phyloP scores from a whole-genome alignment of 2,329 filamentous ascomycete species.

The Neurospora crassa region DNA sequence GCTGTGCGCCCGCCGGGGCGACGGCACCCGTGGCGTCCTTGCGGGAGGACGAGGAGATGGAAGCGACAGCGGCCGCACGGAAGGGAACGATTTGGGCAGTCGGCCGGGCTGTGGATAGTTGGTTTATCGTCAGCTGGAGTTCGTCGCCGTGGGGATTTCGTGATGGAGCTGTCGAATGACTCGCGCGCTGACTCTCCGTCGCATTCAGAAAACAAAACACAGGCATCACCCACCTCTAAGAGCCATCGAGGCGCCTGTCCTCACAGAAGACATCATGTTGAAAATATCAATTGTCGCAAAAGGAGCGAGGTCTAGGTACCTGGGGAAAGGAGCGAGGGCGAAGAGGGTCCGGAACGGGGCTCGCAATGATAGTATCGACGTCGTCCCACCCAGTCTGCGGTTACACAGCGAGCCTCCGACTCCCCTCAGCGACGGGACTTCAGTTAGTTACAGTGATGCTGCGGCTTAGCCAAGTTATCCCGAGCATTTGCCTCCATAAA shows the following conservation, averaged over 20 bases:
- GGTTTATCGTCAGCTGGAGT: neutral
- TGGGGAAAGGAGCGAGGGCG: neutral
- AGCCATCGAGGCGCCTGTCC: slow-evolving; percentile 42
- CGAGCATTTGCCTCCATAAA: neutral
- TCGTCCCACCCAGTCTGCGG: neutral
- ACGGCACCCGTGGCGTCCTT: slow-evolving; percentile 49
- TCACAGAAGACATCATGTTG: slow-evolving; percentile 39
- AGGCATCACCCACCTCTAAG: slow-evolving; percentile 36
- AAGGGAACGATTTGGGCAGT: slow-evolving; percentile 51
- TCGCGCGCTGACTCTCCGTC: neutral
- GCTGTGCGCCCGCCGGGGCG: slow-evolving; percentile 38
- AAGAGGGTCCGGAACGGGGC: neutral
- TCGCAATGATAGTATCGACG: neutral
- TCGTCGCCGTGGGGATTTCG: neutral
- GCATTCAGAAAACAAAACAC: neutral
- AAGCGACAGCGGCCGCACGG: slow-evolving; percentile 47
- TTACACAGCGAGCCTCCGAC: neutral
- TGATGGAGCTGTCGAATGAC: slow-evolving; percentile 1
- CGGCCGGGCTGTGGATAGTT: slow-evolving; percentile 53
- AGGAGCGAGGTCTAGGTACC: neutral
- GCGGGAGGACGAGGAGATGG: slow-evolving; percentile 56
- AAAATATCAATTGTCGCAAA: neutral
- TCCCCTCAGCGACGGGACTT: too few species aligned
- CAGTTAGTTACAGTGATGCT: neutral
- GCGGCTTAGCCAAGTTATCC: neutral